Base-by-base conservation (phyloP, 306 rosid species). In the Vigna angularis region DNA sequence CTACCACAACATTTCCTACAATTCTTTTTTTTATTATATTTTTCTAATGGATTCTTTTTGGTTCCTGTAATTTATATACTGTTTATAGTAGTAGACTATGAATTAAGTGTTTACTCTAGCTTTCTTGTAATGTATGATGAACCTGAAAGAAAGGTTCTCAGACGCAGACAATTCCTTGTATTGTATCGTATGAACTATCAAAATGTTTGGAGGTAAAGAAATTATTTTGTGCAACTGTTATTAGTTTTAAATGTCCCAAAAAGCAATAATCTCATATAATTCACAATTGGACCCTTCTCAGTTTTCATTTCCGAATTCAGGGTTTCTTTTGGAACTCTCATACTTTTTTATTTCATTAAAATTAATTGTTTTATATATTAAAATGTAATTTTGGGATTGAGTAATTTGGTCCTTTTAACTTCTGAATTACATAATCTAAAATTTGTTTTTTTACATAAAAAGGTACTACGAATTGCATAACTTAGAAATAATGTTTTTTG, bases 141-240 rank as follows among this genome's bases (percentile, higher is more conserved):
- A 79, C 89, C 91, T 78, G 53, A 50, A 87, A 82, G 26, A 70
- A 61, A 86, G 89, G 90, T 83, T 91, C 87, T 61, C 81, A 76
- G 76, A 79, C 70, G 3, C 40, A 56, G 22, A 55, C 51, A 66
- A 58, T 80, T 78, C 74, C 76, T 68, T 83, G 80, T 78, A 73
- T 66, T 77, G 83, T 80, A 80, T 55, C 47, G 0, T 42, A 9
- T 14, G 79, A 86, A 80, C 86, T 62, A 83, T 68, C 71, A 84
- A 81, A 75, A 62, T 48, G 45, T 61, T 52, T 55, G 75, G 74
- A 83, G 72, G 75, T 67, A 57, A 74, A 63, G 32, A 56, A 57
- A 13, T 64, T 32, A 55, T 76, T 68, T 74, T 68, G 47, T 78
- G 34, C 68, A 11, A 64, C 73, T 72, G 28, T 40, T 62, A 32